Base-by-base conservation (phyloP, 1,284 basidiomycete genomes). In the Coriolopsis trogii region DNA sequence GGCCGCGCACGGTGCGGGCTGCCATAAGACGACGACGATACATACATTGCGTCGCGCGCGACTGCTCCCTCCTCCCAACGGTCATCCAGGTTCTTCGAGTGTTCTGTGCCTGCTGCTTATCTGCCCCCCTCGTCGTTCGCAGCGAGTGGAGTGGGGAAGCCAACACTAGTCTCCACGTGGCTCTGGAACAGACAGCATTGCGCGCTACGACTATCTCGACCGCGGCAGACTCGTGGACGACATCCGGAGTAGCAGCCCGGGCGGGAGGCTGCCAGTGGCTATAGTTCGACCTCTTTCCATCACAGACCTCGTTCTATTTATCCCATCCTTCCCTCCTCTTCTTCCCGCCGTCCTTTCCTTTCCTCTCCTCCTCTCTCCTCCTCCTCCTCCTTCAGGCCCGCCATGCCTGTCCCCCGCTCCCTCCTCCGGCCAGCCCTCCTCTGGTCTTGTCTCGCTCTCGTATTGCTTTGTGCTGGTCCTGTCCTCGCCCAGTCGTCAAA, bases 391-490 rank as follows among this genome's bases (percentile, higher is more conserved):
- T 24, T 15, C 51, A 55, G 49, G 47, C 45, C 46, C 49, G 31
- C 51, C 51, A 58, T 52, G 56, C 51, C 59, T 48, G 46, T 39
- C 52, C 33, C 50, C 54, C 56, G 31, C 48, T 23, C 53, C 57
- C 57, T 51, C 25, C 25, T 55, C 20, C 51, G 58, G 58, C 48
- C 56, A 42, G 31, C 54, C 46, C 7, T 59, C 48, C 44, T 58
- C 51, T 59, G 53, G 53, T 56, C 60, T 23, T 55, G 20, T 21
- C 50, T 63, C 52, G 40, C 58, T 41, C 30, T 58, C 41, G 49
- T 51, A 18, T 40, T 58, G 43, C 46, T 41, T 37, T 45, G 60
- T 24, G 31, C 54, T 30, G 36, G 47, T 26, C 53, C 57, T 16
- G 63, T 53, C 21, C 36, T 55, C 44, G 61, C 61, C 15, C 54